Base-by-base conservation (phyloP, 495 filamentous ascomycete genomes). In the Extremus antarcticus region DNA sequence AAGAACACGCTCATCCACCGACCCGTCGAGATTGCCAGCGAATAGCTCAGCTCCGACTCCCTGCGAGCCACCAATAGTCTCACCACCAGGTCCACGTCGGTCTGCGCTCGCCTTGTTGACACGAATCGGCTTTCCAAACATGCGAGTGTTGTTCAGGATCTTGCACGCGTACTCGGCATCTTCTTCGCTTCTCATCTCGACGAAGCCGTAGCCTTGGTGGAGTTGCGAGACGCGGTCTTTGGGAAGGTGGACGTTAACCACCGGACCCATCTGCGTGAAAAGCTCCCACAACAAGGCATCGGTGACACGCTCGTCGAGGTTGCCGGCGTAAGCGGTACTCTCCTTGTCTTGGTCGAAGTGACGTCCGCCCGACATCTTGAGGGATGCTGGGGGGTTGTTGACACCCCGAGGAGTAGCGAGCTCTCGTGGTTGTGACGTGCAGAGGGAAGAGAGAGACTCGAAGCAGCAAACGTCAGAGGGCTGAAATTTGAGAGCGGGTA, bases 131-230 rank as follows among this genome's bases (percentile, higher is more conserved):
- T 97, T 97, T 47, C 90, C 90, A 70, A 85, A 95, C 38, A 99
- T 71, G 35, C 90, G 82, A 53, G 97, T 86, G 57, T 90, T 86
- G 68, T 99, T 99, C 85, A 97, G 94, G 52, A 95, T 87, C 63
- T 90, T 85, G 51, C 90, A 86, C 10, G 92, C 92, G 72, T 99
- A 99, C 66, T 97, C 92, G 54, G 92, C 92, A 69, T 96, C 91
- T 63, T 90, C 87, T 65, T 96, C 91, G 56, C 84, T 90, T 63
- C 88, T 90, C 68, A 96, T 97, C 68, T 97, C 92, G 66, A 99
- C 91, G 67, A 99, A 99, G 54, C 92, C 92, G 77, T 94, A 99
- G 52, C 94, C 94, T 73, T 97, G 92, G 70, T 99, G 92, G 17
- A 82, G 83, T 62, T 95, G 89, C 21, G 91, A 95, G 47, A 99